Conservation (phyloP, 257 asterid genomes). For the Solanum etuberosum region DNA sequence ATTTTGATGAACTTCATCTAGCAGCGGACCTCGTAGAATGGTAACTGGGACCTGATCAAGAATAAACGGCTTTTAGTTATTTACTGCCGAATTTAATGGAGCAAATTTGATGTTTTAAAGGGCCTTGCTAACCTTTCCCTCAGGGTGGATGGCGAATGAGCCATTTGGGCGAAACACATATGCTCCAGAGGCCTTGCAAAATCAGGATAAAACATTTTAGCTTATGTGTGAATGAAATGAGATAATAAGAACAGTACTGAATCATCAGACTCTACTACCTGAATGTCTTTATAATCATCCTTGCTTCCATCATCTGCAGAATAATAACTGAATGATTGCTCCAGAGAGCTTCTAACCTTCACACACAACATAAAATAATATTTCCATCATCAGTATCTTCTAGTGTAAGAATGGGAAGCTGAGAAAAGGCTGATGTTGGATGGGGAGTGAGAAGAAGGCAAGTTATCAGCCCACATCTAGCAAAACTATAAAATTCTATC, state of each 20-base stretch:
- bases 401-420: not conserved
- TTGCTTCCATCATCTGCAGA: slow-evolving; percentile 51
- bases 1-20: slow-evolving; percentile 87
- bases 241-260: not conserved
- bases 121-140: slow-evolving; percentile 36
- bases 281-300: slow-evolving; percentile 22
- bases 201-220: not conserved
- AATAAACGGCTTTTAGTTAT: slow-evolving; percentile 7
- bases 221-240: not conserved
- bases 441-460: not conserved
- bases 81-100: not conserved
- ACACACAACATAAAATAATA: slow-evolving; percentile 1
- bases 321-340: slow-evolving; percentile 79
- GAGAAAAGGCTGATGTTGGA: not conserved
- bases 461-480: not conserved
- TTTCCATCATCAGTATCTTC: not conserved
- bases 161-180: slow-evolving; percentile 88
- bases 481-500: not conserved
- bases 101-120: not conserved
- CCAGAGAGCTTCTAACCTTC: slow-evolving; percentile 63
- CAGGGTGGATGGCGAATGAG: slow-evolving; percentile 31
- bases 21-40: slow-evolving; percentile 66
- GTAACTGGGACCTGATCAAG: slow-evolving; percentile 39
- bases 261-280: slow-evolving; percentile 30
- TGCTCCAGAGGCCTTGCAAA: slow-evolving; percentile 84